A percentile compares a stretch with the other conserved stretches of the same genome.
phyloP scores from a whole-genome alignment of 2,329 filamentous ascomycete genomes.

The Penicillium sp. region DNA sequence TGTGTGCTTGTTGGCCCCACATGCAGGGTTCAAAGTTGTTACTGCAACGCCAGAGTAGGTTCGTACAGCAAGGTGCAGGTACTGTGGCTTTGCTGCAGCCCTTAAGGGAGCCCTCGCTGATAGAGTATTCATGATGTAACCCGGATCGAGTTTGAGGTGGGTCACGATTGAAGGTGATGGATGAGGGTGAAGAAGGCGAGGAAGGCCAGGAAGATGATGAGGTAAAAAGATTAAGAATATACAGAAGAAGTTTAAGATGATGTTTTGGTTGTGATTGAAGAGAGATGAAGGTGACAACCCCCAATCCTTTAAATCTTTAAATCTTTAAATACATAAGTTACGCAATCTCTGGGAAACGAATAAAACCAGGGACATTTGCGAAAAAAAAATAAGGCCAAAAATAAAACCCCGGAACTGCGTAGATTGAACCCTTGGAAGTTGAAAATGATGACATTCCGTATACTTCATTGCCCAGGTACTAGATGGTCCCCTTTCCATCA shows the following conservation, averaged over 20 bases:
- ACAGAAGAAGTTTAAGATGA: background rate
- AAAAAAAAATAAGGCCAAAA: background rate
- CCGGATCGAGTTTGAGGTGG: background rate
- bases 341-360: background rate
- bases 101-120: constrained; percentile 30
- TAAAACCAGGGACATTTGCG: background rate
- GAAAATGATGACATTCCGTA: constrained; percentile 14
- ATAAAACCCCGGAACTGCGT: background rate
- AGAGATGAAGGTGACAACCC: background rate
- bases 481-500: background rate
- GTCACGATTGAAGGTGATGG: background rate
- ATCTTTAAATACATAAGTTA: background rate
- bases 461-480: constrained; percentile 12
- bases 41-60: constrained; percentile 27
- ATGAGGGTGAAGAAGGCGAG: background rate
- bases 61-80: constrained; percentile 26
- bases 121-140: constrained; percentile 31
- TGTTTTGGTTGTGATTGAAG: background rate
- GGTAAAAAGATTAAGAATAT: background rate
- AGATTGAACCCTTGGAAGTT: background rate
- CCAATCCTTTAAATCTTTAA: background rate
- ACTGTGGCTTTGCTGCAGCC: constrained; percentile 29
- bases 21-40: constrained; percentile 19
- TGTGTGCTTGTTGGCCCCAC: constrained; percentile 15
- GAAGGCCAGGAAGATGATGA: background rate